Evolutionary conservation across 2,329 filamentous ascomycete genomes (phyloP).

Genomic region (Pyricularia sp.): DNA sequence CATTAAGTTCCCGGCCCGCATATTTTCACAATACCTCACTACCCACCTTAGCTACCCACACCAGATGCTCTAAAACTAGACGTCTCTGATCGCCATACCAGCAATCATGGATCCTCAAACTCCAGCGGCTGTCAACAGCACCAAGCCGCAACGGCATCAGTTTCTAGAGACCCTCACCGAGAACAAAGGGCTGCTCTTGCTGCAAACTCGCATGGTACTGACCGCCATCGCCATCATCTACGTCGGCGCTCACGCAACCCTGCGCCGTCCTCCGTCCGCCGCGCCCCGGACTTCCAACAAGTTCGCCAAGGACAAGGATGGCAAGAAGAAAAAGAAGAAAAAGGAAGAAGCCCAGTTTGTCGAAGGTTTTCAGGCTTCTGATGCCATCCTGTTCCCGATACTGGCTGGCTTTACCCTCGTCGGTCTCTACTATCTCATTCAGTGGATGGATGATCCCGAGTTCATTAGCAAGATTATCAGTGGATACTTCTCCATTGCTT

Average conservation of each 20-base stretch:
- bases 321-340: slow-evolving; percentile 23
- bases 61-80: not conserved
- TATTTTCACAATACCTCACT: not conserved
- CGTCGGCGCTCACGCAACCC: slow-evolving; percentile 73
- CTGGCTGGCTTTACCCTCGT: slow-evolving; percentile 62
- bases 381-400: slow-evolving; percentile 79
- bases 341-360: slow-evolving; percentile 43
- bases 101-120: not conserved
- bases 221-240: slow-evolving; percentile 78
- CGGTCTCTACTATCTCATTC: slow-evolving; percentile 78
- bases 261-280: slow-evolving; percentile 76
- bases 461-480: slow-evolving; percentile 76
- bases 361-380: slow-evolving; percentile 60
- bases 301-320: slow-evolving; percentile 17
- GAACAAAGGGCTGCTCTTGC: not conserved
- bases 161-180: not conserved
- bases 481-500: slow-evolving; percentile 73
- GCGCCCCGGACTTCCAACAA: slow-evolving; percentile 39
- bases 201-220: slow-evolving; percentile 40
- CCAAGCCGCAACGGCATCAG: not conserved
- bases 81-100: not conserved
- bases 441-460: slow-evolving; percentile 74
- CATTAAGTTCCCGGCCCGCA: not conserved
- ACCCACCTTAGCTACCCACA: not conserved
- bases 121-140: not conserved